Evolutionary conservation across 192 early-diverging fungal species (phyloP), one percentile per base, ranked within the genome.

Genomic region (Coemansia pectinata): DNA sequence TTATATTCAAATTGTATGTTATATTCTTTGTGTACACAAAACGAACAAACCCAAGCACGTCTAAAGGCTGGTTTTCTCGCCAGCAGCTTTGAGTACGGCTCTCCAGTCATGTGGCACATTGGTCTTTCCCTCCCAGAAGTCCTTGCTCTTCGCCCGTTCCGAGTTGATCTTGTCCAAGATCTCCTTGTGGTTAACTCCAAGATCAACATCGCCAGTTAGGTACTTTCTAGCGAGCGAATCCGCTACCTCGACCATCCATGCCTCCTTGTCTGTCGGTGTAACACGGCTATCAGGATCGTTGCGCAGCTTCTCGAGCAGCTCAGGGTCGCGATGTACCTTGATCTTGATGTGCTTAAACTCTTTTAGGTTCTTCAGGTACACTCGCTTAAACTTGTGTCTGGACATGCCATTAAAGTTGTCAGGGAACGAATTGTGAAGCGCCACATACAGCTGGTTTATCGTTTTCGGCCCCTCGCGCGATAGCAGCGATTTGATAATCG

Each of bases 31-130:
- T 38, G 36, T 38, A 38, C 41, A 42, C 41, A 42, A 17, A 42
- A 10, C 14, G 41, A 42, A 42, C 10, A 42, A 42, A 42, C 41
- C 41, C 19, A 15, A 39, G 25, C 5, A 33, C n/a, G 6, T 58
- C 52, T 69, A 71, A 14, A 71, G 62, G 53, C 40, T 65, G 5
- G 53, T 58, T 33, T 70, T 76, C 14, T 61, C 57, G 15, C 72
- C 76, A 19, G 67, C 52, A 3, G 59, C 70, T 45, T 76, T 63
- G 21, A 76, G 53, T 25, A 69, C 62, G 1, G 73, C 63, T 57
- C 58, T 72, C 82, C 82, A 84, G 68, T 84, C 77, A 44, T 79
- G 71, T 17, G 82, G 82, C 9, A 39, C 63, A 42, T 84, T 84
- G 7, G 70, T 62, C 27, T 67, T 73, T 60, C 82, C 82, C 25